Conservation (phyloP, 768 basidiomycete genomes). For the Amylocystis lapponica region DNA sequence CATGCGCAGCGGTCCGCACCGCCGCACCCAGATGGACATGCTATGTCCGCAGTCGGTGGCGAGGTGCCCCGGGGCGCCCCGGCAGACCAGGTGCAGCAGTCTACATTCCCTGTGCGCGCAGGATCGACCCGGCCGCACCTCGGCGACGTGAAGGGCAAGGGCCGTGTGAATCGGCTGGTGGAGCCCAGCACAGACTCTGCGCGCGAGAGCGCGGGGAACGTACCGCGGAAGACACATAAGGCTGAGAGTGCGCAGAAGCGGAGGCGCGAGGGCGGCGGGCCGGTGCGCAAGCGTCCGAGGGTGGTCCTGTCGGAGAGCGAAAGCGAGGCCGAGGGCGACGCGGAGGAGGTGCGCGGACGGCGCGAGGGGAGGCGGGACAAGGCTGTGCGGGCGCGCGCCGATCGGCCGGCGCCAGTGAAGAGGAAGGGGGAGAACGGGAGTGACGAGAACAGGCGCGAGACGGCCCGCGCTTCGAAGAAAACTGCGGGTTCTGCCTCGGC, state of each 20-base stretch:
- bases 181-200: too few species aligned
- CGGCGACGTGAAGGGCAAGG: too few species aligned
- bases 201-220: too few species aligned
- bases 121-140: too few species aligned
- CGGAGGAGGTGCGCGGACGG: background rate
- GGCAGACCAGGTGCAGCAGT: too few species aligned
- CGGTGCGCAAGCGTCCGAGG: slow-evolving; percentile 8
- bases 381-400: too few species aligned
- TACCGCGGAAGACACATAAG: too few species aligned
- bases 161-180: too few species aligned
- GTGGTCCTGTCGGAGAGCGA: slow-evolving; percentile 14
- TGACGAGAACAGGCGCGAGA: slow-evolving; percentile 7
- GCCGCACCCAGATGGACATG: too few species aligned
- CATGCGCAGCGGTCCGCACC: background rate
- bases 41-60: too few species aligned
- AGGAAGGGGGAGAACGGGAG: slow-evolving; percentile 1
- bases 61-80: too few species aligned
- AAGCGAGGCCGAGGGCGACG: slow-evolving; percentile 4
- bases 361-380: slow-evolving; percentile 1
- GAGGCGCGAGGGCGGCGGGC: background rate
- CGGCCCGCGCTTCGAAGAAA: background rate
- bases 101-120: too few species aligned
- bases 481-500: background rate
- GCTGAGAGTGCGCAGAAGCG: background rate
- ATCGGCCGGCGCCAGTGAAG: slow-evolving; percentile 1